Percentiles rank a stretch among this genome's conserved stretches.
These are phyloP conservation scores for Thelonectria blattea DNA, from an alignment of 2,329 filamentous ascomycete genomes.

Conservation along the genomic window DNA sequence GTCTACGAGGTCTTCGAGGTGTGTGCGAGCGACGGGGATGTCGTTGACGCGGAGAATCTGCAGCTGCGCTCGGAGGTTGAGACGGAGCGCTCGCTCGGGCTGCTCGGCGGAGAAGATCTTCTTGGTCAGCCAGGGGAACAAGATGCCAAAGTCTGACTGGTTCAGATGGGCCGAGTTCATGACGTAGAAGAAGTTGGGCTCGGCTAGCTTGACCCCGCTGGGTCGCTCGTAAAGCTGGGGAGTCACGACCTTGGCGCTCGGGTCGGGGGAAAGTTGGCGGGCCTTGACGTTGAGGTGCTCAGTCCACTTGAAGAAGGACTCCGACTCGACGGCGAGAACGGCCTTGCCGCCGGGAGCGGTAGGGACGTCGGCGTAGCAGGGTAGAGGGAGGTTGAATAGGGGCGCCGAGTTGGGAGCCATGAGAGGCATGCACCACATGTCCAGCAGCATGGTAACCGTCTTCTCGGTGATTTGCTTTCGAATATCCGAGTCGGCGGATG, in stretches of 20 bases:
- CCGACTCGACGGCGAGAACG: slow-evolving; percentile 74
- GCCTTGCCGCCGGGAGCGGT: slow-evolving; percentile 61
- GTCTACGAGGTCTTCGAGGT: slow-evolving; percentile 56
- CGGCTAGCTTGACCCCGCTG: slow-evolving; percentile 50
- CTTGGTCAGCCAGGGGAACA: slow-evolving; percentile 76
- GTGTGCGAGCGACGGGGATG: slow-evolving; percentile 57
- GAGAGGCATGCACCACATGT: slow-evolving; percentile 82
- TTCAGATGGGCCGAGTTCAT: slow-evolving; percentile 77
- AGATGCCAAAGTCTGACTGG: slow-evolving; percentile 82
- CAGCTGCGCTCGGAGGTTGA: slow-evolving; percentile 64
- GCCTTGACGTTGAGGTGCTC: slow-evolving; percentile 75
- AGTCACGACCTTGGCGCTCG: slow-evolving; percentile 50
- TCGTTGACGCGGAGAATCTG: slow-evolving; percentile 61
- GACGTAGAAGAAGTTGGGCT: slow-evolving; percentile 78
- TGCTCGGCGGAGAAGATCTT: slow-evolving; percentile 63
- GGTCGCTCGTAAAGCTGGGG: slow-evolving; percentile 50
- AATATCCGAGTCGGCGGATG: slow-evolving; percentile 61
- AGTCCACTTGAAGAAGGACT: slow-evolving; percentile 80
- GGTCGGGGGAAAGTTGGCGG: slow-evolving; percentile 65
- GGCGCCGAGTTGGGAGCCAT: slow-evolving; percentile 65
- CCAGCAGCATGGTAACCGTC: slow-evolving; percentile 72
- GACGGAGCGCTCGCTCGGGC: slow-evolving; percentile 62
- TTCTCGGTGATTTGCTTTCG: slow-evolving; percentile 70
- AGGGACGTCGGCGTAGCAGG: slow-evolving; percentile 63
- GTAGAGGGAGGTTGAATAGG: slow-evolving; percentile 76